phyloP scores from a whole-genome alignment of 371 early-diverging fungal genomes.

The Mucor lusitanicus region DNA sequence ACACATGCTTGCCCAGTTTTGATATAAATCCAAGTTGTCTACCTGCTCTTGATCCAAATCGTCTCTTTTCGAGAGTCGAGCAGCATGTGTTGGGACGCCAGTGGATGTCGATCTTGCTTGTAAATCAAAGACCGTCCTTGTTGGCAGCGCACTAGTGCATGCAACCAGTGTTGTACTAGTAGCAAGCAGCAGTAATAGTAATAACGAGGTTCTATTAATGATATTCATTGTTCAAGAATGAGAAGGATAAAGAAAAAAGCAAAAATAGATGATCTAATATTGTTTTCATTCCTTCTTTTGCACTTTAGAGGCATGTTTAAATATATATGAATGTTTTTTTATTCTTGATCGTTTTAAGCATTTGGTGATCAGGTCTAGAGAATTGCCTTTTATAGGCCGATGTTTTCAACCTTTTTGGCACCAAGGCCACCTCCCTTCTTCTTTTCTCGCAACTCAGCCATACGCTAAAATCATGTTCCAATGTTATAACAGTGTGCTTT shows the following conservation, averaged over 20 bases:
- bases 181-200: neutral
- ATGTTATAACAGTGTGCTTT: neutral
- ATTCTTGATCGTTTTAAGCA: slow-evolving; percentile 6
- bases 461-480: slow-evolving; percentile 25
- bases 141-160: slow-evolving; percentile 6
- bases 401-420: slow-evolving; percentile 32
- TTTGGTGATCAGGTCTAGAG: slow-evolving; percentile 11
- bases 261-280: slow-evolving; percentile 1
- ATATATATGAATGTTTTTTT: neutral
- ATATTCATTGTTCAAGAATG: neutral
- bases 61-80: slow-evolving; percentile 18
- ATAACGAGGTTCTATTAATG: neutral
- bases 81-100: neutral
- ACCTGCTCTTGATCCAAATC: slow-evolving; percentile 22
- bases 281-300: neutral
- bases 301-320: neutral
- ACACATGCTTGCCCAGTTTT: slow-evolving; percentile 38
- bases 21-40: slow-evolving; percentile 31
- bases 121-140: neutral
- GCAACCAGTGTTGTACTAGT: neutral
- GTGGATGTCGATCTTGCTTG: neutral
- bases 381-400: slow-evolving; percentile 20
- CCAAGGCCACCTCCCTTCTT: slow-evolving; percentile 50
- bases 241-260: neutral
- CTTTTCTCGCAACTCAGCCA: slow-evolving; percentile 61